A percentile compares a stretch with the other conserved stretches of the same genome.
These are phyloP conservation scores for Sporisorium sorghi DNA, from an alignment of 1,284 basidiomycete species.

Conservation along the genomic window DNA sequence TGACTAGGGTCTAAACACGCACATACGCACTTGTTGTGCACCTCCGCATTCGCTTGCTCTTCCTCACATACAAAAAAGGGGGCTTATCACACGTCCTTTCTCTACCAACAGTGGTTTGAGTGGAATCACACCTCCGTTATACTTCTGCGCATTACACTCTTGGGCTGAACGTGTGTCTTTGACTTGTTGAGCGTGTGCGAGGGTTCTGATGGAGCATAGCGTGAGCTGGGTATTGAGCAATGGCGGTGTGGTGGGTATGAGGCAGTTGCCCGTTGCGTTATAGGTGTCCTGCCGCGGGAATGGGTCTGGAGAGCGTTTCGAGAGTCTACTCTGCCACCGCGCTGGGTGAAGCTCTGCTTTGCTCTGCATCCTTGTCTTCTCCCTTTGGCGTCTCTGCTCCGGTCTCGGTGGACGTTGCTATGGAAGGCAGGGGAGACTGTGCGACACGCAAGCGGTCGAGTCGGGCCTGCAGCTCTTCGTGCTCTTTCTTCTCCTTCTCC, in stretches of 20 bases:
- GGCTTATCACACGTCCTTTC: background rate
- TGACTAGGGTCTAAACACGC: constrained; percentile 15
- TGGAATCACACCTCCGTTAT: background rate
- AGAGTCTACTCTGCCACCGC: constrained; percentile 8
- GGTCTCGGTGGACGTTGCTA: background rate
- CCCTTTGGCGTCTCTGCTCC: background rate
- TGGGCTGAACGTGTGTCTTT: background rate
- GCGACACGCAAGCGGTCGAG: constrained; percentile 18
- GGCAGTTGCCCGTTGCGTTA: no score
- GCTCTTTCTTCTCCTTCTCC: constrained; percentile 11
- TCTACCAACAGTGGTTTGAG: background rate
- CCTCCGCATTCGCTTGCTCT: no score
- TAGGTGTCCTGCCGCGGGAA: background rate
- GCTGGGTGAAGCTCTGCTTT: background rate
- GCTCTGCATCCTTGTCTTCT: no score
- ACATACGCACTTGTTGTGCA: no score
- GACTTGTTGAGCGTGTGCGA: background rate
- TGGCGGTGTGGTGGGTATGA: no score
- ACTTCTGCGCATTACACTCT: background rate
- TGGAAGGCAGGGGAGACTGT: background rate
- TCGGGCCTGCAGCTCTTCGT: constrained; percentile 6
- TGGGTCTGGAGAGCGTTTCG: no score
- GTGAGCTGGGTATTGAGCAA: no score
- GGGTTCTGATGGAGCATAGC: no score
- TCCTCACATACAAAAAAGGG: constrained; percentile 16